Evolutionary conservation across 2,329 filamentous ascomycete genomes (phyloP).

Genomic region (Kalmusia sp.): DNA sequence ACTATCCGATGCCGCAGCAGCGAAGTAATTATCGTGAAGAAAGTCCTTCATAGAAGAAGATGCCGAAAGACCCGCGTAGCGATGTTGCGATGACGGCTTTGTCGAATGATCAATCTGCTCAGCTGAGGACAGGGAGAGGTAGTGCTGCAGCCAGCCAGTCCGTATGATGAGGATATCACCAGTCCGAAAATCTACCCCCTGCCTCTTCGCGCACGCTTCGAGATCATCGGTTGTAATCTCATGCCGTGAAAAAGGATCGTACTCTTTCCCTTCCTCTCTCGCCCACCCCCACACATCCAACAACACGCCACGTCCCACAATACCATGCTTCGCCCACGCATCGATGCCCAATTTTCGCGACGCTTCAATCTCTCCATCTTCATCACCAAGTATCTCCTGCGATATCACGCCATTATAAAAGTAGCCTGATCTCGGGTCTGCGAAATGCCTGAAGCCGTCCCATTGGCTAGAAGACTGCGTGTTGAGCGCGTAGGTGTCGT

Average conservation of each 20-base stretch:
- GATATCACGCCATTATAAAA: constrained; percentile 42
- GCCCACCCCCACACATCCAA: constrained; percentile 57
- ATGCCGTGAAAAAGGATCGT: constrained; percentile 29
- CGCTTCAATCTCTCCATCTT: constrained; percentile 24
- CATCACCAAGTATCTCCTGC: constrained; percentile 32
- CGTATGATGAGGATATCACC: constrained; percentile 43
- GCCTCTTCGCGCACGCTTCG: constrained; percentile 22
- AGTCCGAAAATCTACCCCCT: constrained; percentile 25
- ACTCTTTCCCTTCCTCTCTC: constrained; percentile 17
- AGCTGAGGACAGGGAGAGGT: constrained; percentile 15
- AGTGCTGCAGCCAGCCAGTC: constrained; percentile 30
- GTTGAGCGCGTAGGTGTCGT: constrained; percentile 34
- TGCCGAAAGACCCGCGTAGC: constrained; percentile 73
- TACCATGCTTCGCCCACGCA: constrained; percentile 61
- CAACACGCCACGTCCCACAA: constrained; percentile 63
- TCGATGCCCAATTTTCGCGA: constrained; percentile 34
- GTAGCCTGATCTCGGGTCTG: constrained; percentile 29
- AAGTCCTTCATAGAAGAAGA: constrained; percentile 84
- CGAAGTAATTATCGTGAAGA: constrained; percentile 70
- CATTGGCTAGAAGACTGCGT: constrained; percentile 43
- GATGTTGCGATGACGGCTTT: neutral
- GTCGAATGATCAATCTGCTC: constrained; percentile 17
- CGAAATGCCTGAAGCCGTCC: constrained; percentile 48
- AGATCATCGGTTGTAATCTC: constrained; percentile 27
- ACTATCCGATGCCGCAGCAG: constrained; percentile 41